Conservation (phyloP, 1,284 basidiomycete species). For the Cystobasidium pallidum region DNA sequence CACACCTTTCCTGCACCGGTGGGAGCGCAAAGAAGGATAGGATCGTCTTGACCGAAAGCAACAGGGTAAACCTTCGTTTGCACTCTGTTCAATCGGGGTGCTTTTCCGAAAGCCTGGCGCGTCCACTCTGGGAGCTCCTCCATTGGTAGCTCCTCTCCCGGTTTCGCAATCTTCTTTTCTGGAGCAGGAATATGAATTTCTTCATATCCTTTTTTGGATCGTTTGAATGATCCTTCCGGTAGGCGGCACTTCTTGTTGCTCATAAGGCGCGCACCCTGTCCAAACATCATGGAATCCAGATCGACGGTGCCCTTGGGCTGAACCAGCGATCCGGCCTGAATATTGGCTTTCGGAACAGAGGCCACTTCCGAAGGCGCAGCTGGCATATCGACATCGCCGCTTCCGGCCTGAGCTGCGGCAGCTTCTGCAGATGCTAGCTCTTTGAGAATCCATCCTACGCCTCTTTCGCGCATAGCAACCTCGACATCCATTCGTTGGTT, state of each 20-base stretch:
- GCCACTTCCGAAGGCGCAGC: constrained; percentile 54
- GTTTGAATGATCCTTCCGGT: constrained; percentile 96
- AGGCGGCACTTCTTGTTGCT: constrained; percentile 98
- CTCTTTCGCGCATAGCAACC: constrained; percentile 97
- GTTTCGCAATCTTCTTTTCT: constrained; percentile 69
- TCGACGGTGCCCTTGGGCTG: constrained; percentile 87
- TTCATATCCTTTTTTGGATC: constrained; percentile 93
- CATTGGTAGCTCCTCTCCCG: constrained; percentile 75
- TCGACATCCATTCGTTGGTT: constrained; percentile 92
- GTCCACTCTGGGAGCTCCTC: constrained; percentile 83
- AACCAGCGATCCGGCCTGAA: constrained; percentile 70
- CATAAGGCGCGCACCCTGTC: constrained; percentile 94
- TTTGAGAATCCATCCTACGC: constrained; percentile 91
- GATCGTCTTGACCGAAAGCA: constrained; percentile 89
- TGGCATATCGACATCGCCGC: constrained; percentile 68
- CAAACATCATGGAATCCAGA: constrained; percentile 92
- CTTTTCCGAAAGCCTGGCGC: constrained; percentile 72
- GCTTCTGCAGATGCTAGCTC: constrained; percentile 68
- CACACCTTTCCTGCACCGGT: constrained; percentile 96
- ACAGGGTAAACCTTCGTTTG: constrained; percentile 91
- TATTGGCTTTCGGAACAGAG: constrained; percentile 58
- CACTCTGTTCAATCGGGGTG: constrained; percentile 85
- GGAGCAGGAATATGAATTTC: constrained; percentile 97
- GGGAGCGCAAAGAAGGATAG: constrained; percentile 93
- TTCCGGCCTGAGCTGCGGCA: constrained; percentile 64